Conservation (phyloP, 345 rosid genomes). For the Linum usitatissimum region DNA sequence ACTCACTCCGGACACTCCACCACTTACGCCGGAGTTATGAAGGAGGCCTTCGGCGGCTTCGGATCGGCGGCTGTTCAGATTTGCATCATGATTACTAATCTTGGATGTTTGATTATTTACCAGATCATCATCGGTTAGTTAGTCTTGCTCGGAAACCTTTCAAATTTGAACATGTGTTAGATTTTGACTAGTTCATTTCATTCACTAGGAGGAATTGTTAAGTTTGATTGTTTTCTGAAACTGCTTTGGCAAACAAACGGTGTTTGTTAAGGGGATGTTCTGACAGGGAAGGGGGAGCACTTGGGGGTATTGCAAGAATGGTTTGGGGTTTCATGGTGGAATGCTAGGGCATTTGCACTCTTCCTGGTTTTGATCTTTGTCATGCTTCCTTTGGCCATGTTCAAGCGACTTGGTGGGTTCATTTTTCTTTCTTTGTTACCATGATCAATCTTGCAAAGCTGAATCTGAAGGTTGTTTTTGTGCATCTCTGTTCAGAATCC, state of each 20-base stretch:
- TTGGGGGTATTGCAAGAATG: constrained; percentile 77
- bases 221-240: background rate
- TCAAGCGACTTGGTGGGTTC: constrained; percentile 48
- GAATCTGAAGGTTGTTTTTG: constrained; percentile 3
- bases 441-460: background rate
- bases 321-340: constrained; percentile 93
- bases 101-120: constrained; percentile 63
- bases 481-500: constrained; percentile 37
- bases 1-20: constrained; percentile 46
- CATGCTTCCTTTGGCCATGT: constrained; percentile 52
- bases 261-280: constrained; percentile 54
- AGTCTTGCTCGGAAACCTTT: background rate
- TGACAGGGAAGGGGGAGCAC: constrained; percentile 61
- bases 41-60: constrained; percentile 57
- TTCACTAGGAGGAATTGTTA: too few species aligned
- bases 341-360: constrained; percentile 46
- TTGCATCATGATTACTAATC: constrained; percentile 54
- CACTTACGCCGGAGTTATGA: constrained; percentile 76
- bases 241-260: background rate
- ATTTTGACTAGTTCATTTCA: too few species aligned
- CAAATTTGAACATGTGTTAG: too few species aligned
- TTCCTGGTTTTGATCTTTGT: constrained; percentile 44
- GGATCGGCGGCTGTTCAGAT: constrained; percentile 54
- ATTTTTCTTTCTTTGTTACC: background rate
- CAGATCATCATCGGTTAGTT: constrained; percentile 65